These are phyloP conservation scores for Phytophthora ohioensis DNA, from an alignment of 352 stramenopile species.

Conservation along the genomic window DNA sequence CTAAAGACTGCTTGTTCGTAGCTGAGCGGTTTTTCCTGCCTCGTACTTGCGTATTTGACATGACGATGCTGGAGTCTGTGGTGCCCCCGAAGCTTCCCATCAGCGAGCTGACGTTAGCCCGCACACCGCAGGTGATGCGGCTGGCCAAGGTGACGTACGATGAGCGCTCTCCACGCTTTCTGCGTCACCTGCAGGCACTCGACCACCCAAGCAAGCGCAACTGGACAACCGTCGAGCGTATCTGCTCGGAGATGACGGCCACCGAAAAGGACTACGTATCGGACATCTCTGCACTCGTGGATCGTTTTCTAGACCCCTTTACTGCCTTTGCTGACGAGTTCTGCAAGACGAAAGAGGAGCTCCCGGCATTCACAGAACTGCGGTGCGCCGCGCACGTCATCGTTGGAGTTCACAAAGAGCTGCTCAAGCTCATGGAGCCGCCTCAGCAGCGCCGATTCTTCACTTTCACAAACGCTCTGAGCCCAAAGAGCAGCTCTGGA, in stretches of 20 bases:
- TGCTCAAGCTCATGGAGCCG: constrained; percentile 28
- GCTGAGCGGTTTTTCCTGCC: not conserved
- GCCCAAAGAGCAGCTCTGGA: not conserved
- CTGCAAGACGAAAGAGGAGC: constrained; percentile 21
- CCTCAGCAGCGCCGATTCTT: constrained; percentile 25
- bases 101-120: constrained; percentile 11
- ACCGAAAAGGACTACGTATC: constrained; percentile 47
- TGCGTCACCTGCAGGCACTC: constrained; percentile 36
- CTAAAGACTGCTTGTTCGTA: not conserved
- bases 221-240: constrained; percentile 38
- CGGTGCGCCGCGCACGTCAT: constrained; percentile 31
- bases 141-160: constrained; percentile 31
- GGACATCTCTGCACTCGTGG: constrained; percentile 30
- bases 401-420: constrained; percentile 35
- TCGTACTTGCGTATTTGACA: constrained; percentile 10
- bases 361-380: constrained; percentile 28
- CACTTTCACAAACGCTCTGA: constrained; percentile 17
- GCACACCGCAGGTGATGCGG: constrained; percentile 27
- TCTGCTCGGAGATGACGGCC: constrained; percentile 42
- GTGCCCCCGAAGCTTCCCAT: constrained; percentile 26
- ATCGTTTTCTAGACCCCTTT: constrained; percentile 37
- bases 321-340: constrained; percentile 23
- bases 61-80: constrained; percentile 22
- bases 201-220: constrained; percentile 36
- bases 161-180: constrained; percentile 35